A percentile compares a stretch with the other conserved stretches of the same genome.
Evolutionary conservation across 805 yeast genomes (phyloP).

Genomic region (Cyberlindnera euphorbiae): DNA sequence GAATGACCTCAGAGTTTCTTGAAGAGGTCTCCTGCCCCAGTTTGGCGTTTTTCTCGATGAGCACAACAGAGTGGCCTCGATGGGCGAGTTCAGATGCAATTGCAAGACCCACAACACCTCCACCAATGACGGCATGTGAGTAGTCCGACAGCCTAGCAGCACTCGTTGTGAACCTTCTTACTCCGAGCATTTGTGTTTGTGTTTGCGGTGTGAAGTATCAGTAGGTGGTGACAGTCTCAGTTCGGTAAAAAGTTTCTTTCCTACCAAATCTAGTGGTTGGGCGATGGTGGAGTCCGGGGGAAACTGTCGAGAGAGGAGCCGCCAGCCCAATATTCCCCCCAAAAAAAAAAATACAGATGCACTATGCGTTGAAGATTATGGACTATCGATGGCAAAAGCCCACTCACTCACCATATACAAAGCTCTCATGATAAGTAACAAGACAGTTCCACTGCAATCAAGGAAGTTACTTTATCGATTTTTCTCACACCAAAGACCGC

Average conservation of each 20-base stretch:
- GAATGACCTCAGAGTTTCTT: slow-evolving; percentile 90
- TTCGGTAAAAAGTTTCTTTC: no score
- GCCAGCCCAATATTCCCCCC: no score
- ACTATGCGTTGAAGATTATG: no score
- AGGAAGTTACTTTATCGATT: slow-evolving; percentile 12
- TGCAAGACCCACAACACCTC: slow-evolving; percentile 81
- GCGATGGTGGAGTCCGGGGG: no score
- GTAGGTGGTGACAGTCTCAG: no score
- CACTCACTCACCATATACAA: no score
- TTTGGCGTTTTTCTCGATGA: slow-evolving; percentile 63
- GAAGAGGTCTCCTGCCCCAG: slow-evolving; percentile 81
- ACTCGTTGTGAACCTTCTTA: slow-evolving; percentile 15
- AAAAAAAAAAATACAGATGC: no score
- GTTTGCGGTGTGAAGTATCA: background rate
- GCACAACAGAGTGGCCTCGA: slow-evolving; percentile 43
- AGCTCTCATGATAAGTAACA: no score
- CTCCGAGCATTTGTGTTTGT: background rate
- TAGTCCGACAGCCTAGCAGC: slow-evolving; percentile 37
- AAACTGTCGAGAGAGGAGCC: no score
- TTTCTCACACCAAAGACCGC: slow-evolving; percentile 29
- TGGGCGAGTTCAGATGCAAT: slow-evolving; percentile 64
- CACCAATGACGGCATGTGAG: slow-evolving; percentile 75
- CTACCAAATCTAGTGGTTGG: no score
- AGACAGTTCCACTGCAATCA: no score
- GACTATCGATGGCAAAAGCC: no score